phyloP scores from a whole-genome alignment of 768 basidiomycete genomes.

The Termitomyces heimii region DNA sequence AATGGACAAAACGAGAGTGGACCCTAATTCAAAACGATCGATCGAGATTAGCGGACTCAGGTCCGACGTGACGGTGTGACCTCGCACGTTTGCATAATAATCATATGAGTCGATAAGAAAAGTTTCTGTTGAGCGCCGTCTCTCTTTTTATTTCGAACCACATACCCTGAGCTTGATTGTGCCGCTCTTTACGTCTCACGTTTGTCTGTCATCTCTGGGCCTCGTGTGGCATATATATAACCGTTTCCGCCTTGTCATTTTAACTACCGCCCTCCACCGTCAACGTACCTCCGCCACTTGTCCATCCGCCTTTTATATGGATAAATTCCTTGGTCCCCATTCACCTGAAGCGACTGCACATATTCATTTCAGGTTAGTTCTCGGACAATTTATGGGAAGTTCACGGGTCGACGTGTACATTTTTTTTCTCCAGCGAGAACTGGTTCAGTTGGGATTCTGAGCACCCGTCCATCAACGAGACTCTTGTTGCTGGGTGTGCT shows the following conservation, averaged over 20 bases:
- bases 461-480: slow-evolving; percentile 64
- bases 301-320: slow-evolving; percentile 36
- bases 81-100: slow-evolving; percentile 21
- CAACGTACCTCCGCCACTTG: slow-evolving; percentile 8
- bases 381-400: slow-evolving; percentile 15
- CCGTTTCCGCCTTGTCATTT: not conserved
- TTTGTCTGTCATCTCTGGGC: slow-evolving; percentile 15
- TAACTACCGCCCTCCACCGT: slow-evolving; percentile 8
- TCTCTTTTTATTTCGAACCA: slow-evolving; percentile 5
- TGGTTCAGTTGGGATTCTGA: slow-evolving; percentile 66
- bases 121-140: not conserved
- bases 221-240: slow-evolving; percentile 14
- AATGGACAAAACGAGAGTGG: slow-evolving; percentile 3
- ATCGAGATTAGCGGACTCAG: slow-evolving; percentile 1
- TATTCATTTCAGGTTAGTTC: slow-evolving; percentile 52
- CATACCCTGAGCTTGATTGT: not conserved
- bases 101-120: slow-evolving; percentile 12
- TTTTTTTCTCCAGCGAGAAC: slow-evolving; percentile 45
- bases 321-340: slow-evolving; percentile 67
- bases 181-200: slow-evolving; percentile 21
- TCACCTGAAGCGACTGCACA: slow-evolving; percentile 72
- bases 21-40: not conserved
- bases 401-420: slow-evolving; percentile 9
- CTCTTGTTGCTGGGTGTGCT: slow-evolving; percentile 71
- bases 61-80: slow-evolving; percentile 11